These are phyloP conservation scores for Ceratocystis diversiconidia DNA, from an alignment of 2,329 filamentous ascomycete species.

Conservation along the genomic window DNA sequence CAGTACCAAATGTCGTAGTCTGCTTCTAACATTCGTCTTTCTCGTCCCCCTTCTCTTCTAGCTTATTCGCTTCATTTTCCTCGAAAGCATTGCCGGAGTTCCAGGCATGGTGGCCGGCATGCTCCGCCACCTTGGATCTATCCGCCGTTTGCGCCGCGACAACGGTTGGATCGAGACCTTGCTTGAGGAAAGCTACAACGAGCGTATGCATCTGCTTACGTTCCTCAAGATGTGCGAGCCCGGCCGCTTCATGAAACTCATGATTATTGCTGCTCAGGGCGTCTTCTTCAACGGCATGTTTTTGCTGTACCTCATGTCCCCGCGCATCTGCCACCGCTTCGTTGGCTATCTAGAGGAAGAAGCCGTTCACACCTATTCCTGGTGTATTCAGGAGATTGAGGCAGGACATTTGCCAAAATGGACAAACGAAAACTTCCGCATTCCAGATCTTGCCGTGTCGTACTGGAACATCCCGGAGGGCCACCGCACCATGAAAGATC, in stretches of 20 bases:
- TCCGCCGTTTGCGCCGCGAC: constrained; percentile 76
- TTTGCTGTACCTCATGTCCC: constrained; percentile 71
- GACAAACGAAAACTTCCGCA: constrained; percentile 51
- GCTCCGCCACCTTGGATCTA: constrained; percentile 72
- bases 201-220: constrained; percentile 82
- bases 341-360: constrained; percentile 97
- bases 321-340: constrained; percentile 82
- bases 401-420: constrained; percentile 71
- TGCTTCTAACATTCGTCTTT: not conserved
- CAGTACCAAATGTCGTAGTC: not conserved
- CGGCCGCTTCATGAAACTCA: constrained; percentile 77
- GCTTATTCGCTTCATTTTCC: constrained; percentile 76
- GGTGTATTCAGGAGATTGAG: constrained; percentile 76
- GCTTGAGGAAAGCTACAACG: constrained; percentile 81
- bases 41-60: constrained; percentile 19
- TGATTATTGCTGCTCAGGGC: constrained; percentile 85
- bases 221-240: constrained; percentile 73
- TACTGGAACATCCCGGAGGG: constrained; percentile 94
- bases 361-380: constrained; percentile 87
- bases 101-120: constrained; percentile 96
- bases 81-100: constrained; percentile 88
- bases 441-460: constrained; percentile 73
- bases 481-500: constrained; percentile 65
- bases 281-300: constrained; percentile 96
- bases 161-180: constrained; percentile 95